Evolutionary conservation across 1,139 yeast species (phyloP).

Genomic region (Hanseniaspora sp.): DNA sequence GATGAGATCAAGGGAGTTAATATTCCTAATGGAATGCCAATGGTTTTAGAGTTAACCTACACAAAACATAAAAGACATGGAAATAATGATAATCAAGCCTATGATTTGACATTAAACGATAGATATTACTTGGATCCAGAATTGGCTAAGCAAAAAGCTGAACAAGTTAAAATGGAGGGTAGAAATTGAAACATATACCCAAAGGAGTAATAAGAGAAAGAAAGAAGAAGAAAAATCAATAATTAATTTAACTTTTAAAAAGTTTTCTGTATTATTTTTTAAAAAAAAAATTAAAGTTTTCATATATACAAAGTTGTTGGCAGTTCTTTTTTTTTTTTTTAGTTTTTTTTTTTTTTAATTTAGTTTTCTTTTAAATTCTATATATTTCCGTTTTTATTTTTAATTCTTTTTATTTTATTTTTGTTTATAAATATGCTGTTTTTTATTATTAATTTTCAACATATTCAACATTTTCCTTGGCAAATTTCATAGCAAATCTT

Average conservation of each 20-base stretch:
- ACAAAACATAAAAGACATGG: constrained; percentile 18
- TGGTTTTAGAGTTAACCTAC: constrained; percentile 40
- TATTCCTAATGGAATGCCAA: constrained; percentile 70
- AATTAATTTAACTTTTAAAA: neutral
- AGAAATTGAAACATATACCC: neutral
- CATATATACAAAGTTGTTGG: neutral
- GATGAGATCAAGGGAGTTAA: constrained; percentile 55
- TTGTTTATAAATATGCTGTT: no score
- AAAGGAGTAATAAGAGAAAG: constrained; percentile 25
- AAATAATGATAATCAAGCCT: constrained; percentile 27
- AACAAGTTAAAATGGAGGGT: constrained; percentile 54
- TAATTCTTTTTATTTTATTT: no score
- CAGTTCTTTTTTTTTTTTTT: neutral
- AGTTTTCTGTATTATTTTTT: no score
- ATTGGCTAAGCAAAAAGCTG: constrained; percentile 53
- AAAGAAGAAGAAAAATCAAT: constrained; percentile 2
- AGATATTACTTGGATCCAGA: constrained; percentile 60
- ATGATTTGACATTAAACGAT: constrained; percentile 35
- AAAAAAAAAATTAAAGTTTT: no score
- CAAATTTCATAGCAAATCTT: constrained; percentile 56
- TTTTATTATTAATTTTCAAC: constrained; percentile 22
- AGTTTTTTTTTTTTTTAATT: neutral
- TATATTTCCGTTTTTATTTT: no score
- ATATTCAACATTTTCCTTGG: constrained; percentile 66
- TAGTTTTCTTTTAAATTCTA: neutral